These are phyloP conservation scores for Pseudogymnoascus sp. DNA, from an alignment of 2,329 filamentous ascomycete species.

Conservation along the genomic window DNA sequence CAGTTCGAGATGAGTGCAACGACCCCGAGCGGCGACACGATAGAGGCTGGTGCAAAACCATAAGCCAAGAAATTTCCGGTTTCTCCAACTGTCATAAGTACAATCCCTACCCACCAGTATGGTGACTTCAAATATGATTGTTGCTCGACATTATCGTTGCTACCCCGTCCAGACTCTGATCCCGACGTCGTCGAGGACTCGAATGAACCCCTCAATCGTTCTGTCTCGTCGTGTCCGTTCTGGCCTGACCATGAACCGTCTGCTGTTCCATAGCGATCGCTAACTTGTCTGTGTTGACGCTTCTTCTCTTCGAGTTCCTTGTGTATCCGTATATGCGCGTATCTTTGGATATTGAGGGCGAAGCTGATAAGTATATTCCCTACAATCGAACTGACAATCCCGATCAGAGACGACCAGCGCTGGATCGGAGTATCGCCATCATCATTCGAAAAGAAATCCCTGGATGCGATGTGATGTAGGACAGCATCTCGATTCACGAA, in stretches of 20 bases:
- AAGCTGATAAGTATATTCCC: conserved; percentile 93
- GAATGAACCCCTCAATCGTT: conserved; percentile 46
- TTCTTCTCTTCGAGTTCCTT: conserved; percentile 56
- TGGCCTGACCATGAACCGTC: conserved; percentile 19
- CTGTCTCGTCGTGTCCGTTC: conserved; percentile 36
- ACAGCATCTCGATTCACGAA: conserved; percentile 2
- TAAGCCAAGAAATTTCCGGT: conserved; percentile 96
- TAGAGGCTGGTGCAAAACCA: conserved; percentile 93
- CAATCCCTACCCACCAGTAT: conserved; percentile 93
- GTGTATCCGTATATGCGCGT: conserved; percentile 81
- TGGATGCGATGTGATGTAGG: conserved; percentile 5
- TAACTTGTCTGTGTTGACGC: conserved; percentile 45
- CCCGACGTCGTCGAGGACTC: conserved; percentile 35
- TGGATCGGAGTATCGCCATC: conserved; percentile 43
- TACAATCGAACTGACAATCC: conserved; percentile 84
- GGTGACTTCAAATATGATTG: conserved; percentile 74
- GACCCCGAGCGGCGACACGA: conserved; percentile 93
- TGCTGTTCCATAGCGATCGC: conserved; percentile 38
- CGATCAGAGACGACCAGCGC: conserved; percentile 88
- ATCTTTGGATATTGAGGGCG: conserved; percentile 91
- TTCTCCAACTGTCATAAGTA: conserved; percentile 88
- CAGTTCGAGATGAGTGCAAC: conserved; percentile 95
- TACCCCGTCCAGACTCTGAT: conserved; percentile 22
- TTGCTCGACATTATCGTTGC: conserved; percentile 28
- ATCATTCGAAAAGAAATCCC: not conserved